Conservation (phyloP, 2,329 filamentous ascomycete genomes). For the Juglanconis sp. region DNA sequence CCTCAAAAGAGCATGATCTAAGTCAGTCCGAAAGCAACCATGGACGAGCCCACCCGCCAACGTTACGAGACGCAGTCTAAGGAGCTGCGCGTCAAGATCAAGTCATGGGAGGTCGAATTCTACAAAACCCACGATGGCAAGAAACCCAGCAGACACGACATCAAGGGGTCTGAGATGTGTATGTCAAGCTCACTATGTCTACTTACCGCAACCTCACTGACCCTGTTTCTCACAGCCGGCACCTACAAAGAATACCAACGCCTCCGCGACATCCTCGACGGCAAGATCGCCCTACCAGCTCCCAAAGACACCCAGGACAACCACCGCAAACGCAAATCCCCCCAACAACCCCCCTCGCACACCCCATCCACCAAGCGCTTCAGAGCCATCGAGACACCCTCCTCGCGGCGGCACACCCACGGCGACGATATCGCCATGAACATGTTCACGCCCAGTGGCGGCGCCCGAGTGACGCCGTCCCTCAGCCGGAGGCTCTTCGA, state of each 20-base stretch:
- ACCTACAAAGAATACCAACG: conserved; percentile 78
- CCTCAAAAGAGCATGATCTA: conserved; percentile 1
- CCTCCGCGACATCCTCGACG: conserved; percentile 55
- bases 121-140: conserved; percentile 58
- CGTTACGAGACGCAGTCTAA: conserved; percentile 49
- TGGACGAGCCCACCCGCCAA: conserved; percentile 45
- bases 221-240: conserved; percentile 42
- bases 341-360: conserved; percentile 32
- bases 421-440: conserved; percentile 20
- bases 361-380: conserved; percentile 50
- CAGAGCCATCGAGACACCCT: conserved; percentile 46
- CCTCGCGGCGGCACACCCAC: conserved; percentile 24
- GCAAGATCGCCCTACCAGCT: conserved; percentile 44
- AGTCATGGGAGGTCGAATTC: conserved; percentile 71
- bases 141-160: conserved; percentile 71
- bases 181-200: conserved; percentile 23
- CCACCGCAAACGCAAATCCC: conserved; percentile 38
- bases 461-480: conserved; percentile 51
- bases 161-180: conserved; percentile 72
- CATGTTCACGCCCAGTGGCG: conserved; percentile 23
- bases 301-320: conserved; percentile 31
- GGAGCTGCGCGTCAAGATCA: conserved; percentile 65
- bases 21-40: conserved; percentile 24
- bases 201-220: not conserved
- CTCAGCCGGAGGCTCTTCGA: conserved; percentile 54